Base-by-base conservation (phyloP, 352 stramenopile species). In the Lagenidium giganteum region DNA sequence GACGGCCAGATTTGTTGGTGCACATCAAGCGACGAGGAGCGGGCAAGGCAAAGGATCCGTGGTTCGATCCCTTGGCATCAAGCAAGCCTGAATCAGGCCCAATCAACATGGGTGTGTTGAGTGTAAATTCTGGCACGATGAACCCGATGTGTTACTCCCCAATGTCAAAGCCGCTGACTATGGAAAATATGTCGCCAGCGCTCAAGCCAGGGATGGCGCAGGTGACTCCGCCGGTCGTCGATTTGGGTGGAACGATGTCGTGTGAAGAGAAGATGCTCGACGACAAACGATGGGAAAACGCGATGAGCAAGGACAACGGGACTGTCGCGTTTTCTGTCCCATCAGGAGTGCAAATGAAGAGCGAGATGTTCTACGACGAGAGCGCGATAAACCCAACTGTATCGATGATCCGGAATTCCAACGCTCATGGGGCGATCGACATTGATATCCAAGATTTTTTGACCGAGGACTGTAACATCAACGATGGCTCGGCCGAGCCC, bases 111-210 rank as follows among this genome's bases (percentile, higher is more conserved):
- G 32, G 23, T 17, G 20, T n/a, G 34, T 14, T 36, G 18, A 38
- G 26, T 41, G 32, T 24, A 4, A 46, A 17, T 28, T 36, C 35
- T 6, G 33, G 25, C 25, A n/a, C 16, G 32, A 57, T 30, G 28
- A 22, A 34, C 26, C 16, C 17, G 24, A 55, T 70, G 11, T 89
- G 77, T 54, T 89, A 83, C 57, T 89, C 77, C 24, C 77, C 77
- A 0, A 83, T 89, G 70, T 60, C 77, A n/a, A 89, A 89, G 57
- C 59, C 71, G n/a, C 49, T 87, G 21, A 51, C 71, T 14, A 69
- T 86, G 36, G 80, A 93, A 41, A 93, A 93, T 55, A 90, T 93
- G 80, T 93, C 80, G 8, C 80, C 80, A 0, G 75, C 76, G 12
- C 32, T 93, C 20, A 93, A 93, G 59, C 80, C 80, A 4, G 69